Percentiles rank a stretch among this genome's conserved stretches.
These are phyloP conservation scores for Protea cynaroides DNA, from an alignment of 164 flowering plant genomes.

Conservation along the genomic window DNA sequence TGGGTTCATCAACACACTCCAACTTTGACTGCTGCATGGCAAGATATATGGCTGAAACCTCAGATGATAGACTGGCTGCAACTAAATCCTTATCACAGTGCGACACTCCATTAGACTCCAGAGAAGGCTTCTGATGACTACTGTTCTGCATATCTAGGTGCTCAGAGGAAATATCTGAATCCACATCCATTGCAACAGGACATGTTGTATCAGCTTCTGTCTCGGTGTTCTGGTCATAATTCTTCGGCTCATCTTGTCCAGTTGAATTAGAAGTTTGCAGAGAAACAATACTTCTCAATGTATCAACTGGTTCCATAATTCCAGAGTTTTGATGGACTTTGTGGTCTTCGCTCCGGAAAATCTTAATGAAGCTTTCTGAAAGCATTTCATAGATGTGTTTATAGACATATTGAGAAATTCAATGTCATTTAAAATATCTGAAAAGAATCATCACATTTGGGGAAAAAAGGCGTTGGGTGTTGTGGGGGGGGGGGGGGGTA, in stretches of 20 bases:
- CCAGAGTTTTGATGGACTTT: slow-evolving; percentile 19
- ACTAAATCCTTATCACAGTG: slow-evolving; percentile 27
- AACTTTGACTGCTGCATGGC: slow-evolving; percentile 80
- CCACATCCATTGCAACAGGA: slow-evolving; percentile 25
- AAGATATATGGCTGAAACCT: slow-evolving; percentile 77
- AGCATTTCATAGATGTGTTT: not conserved
- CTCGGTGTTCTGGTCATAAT: slow-evolving; percentile 4
- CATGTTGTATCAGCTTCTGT: slow-evolving; percentile 6
- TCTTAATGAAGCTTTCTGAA: slow-evolving; percentile 36
- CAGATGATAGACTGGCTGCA: slow-evolving; percentile 47
- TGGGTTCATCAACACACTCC: slow-evolving; percentile 77
- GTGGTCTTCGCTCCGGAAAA: slow-evolving; percentile 29
- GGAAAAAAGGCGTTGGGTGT: not conserved
- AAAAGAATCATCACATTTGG: not conserved
- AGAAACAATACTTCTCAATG: slow-evolving; percentile 14
- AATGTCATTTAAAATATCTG: slow-evolving; percentile 2
- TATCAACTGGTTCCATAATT: slow-evolving; percentile 18
- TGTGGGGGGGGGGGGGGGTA: too few species aligned
- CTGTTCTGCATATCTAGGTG: slow-evolving; percentile 11
- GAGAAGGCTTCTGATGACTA: slow-evolving; percentile 14
- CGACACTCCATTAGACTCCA: slow-evolving; percentile 13
- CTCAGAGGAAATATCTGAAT: slow-evolving; percentile 14
- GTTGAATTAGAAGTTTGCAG: slow-evolving; percentile 11
- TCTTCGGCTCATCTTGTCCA: slow-evolving; percentile 8
- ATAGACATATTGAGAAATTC: not conserved